phyloP scores from a whole-genome alignment of 2,329 filamentous ascomycete genomes.

The Calonectria henricotiae region DNA sequence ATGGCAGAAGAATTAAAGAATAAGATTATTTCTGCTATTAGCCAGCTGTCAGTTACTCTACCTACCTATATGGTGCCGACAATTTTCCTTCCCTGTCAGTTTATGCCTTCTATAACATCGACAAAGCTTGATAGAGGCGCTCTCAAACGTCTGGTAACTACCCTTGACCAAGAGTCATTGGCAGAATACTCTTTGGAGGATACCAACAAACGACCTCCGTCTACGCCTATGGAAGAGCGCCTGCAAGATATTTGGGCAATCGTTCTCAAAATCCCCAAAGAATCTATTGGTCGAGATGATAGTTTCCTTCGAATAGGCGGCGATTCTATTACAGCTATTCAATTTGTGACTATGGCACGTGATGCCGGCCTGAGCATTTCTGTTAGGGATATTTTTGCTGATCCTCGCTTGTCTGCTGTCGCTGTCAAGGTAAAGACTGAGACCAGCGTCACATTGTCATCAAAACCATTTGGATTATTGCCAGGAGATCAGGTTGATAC shows the following conservation, averaged over 20 bases:
- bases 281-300: conserved; percentile 21
- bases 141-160: not conserved
- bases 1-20: conserved; percentile 8
- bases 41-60: not conserved
- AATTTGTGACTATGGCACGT: conserved; percentile 11
- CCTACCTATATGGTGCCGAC: conserved; percentile 13
- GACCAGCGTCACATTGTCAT: not conserved
- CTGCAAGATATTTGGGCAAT: conserved; percentile 17
- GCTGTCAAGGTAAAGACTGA: not conserved
- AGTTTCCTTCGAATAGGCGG: conserved; percentile 23
- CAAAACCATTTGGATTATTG: not conserved
- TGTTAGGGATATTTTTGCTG: conserved; percentile 21
- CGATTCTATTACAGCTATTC: conserved; percentile 23
- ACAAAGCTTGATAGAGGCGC: too few species aligned
- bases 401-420: conserved; percentile 4
- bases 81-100: conserved; percentile 11
- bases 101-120: conserved; percentile 20
- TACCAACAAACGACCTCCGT: conserved; percentile 4
- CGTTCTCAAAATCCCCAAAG: conserved; percentile 3
- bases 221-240: conserved; percentile 10
- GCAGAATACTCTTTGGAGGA: conserved; percentile 7
- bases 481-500: not conserved
- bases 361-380: not conserved
- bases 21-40: conserved; percentile 5
- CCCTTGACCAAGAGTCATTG: not conserved